A percentile compares a stretch with the other conserved stretches of the same genome.
phyloP scores from a whole-genome alignment of 768 basidiomycete species.

The Candolleomyces eurysporus region DNA sequence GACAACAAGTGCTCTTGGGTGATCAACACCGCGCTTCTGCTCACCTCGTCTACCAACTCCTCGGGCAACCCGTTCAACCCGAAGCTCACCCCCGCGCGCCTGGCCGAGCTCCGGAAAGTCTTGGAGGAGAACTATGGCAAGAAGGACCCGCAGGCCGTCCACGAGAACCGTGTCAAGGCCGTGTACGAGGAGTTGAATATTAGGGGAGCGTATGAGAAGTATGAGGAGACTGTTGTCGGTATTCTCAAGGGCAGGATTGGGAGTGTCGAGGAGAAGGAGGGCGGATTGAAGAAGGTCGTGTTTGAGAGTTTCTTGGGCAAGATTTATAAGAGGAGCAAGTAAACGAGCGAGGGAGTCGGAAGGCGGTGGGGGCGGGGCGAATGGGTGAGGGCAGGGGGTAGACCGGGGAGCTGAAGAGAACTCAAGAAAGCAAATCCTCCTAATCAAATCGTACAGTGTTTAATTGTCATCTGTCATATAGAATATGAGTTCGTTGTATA shows the following conservation, averaged over 20 bases:
- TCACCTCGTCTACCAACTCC: conserved; percentile 40
- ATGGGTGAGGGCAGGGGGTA: too few species aligned
- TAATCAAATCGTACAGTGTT: too few species aligned
- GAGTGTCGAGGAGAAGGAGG: conserved; percentile 61
- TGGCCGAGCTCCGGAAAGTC: conserved; percentile 46
- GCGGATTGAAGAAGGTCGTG: conserved; percentile 58
- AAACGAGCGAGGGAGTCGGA: conserved; percentile 9
- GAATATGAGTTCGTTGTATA: too few species aligned
- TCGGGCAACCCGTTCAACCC: background rate
- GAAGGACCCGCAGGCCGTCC: conserved; percentile 54
- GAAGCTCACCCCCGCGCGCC: background rate
- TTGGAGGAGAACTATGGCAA: conserved; percentile 56
- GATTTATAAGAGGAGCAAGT: conserved; percentile 70
- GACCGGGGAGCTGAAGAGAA: too few species aligned
- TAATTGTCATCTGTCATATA: too few species aligned
- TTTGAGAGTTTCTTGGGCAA: conserved; percentile 87
- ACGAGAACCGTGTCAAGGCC: conserved; percentile 40
- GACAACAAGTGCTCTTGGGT: conserved; percentile 99
- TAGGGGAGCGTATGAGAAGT: conserved; percentile 63
- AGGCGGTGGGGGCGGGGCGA: too few species aligned
- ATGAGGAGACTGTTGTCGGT: conserved; percentile 75
- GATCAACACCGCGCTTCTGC: conserved; percentile 79
- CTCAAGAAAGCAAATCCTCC: too few species aligned
- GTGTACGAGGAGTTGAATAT: conserved; percentile 74
- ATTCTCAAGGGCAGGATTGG: conserved; percentile 70